Evolutionary conservation across 305 asterid species (phyloP).

Genomic region (Solanum hybrid): DNA sequence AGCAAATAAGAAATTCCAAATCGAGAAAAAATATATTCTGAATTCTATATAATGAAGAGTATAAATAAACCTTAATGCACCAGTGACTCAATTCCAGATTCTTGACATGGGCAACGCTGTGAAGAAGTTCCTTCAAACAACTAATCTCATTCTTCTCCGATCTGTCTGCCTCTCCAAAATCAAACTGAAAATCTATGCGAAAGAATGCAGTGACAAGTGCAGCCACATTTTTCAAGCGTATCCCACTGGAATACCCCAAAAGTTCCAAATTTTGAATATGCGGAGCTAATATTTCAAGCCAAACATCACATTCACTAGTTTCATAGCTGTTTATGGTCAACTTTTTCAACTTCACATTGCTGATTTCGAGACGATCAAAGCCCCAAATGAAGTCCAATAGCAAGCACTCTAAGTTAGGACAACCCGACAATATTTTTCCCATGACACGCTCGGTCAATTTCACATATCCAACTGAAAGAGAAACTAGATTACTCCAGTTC

Average conservation of each 20-base stretch:
- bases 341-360: not conserved
- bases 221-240: not conserved
- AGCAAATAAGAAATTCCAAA: not conserved
- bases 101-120: not conserved
- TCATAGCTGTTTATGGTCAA: not conserved
- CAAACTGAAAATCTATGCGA: not conserved
- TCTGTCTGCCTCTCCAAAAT: not conserved
- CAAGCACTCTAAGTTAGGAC: conserved; percentile 16
- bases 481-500: conserved; percentile 6
- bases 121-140: not conserved
- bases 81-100: not conserved
- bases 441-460: not conserved
- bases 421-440: conserved; percentile 4
- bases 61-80: not conserved
- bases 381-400: not conserved
- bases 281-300: not conserved
- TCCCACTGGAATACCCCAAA: not conserved
- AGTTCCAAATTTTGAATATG: not conserved
- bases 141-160: not conserved
- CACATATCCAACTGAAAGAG: not conserved
- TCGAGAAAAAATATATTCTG: not conserved
- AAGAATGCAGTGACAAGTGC: not conserved
- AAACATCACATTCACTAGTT: not conserved
- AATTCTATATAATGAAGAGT: not conserved
- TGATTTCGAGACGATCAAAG: not conserved